A percentile compares a stretch with the other conserved stretches of the same genome.
Conservation (phyloP, 1,139 yeast species). For the Ogataea hybrid region DNA sequence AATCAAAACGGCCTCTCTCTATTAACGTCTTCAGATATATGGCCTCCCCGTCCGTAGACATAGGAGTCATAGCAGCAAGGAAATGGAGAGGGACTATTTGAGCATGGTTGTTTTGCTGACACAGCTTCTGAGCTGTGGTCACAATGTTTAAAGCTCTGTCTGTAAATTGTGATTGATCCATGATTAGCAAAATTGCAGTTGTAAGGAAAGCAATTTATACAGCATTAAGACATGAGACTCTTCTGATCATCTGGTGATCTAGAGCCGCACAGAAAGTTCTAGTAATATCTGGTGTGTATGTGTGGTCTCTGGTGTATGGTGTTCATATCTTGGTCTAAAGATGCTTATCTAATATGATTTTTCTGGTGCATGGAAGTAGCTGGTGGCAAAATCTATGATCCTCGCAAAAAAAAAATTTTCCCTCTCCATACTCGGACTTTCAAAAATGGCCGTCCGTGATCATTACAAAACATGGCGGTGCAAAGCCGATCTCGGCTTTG, state of each 20-base stretch:
- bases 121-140: conserved; percentile 75
- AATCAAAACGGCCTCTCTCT: conserved; percentile 87
- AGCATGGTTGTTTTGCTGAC: conserved; percentile 80
- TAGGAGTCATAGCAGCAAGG: conserved; percentile 86
- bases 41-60: conserved; percentile 58
- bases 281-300: conserved; percentile 2
- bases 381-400: background rate
- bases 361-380: background rate
- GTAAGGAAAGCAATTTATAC: background rate
- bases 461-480: background rate
- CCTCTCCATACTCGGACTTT: background rate
- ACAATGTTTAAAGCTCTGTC: conserved; percentile 87
- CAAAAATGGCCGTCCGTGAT: background rate
- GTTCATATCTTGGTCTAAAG: background rate
- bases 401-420: no score
- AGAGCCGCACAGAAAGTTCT: conserved; percentile 13
- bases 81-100: conserved; percentile 85
- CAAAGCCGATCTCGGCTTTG: conserved; percentile 9
- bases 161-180: conserved; percentile 70
- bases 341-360: no score
- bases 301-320: background rate
- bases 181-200: conserved; percentile 10
- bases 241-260: background rate
- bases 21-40: conserved; percentile 79
- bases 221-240: background rate